Evolutionary conservation across 148 eudicot genomes (phyloP), one percentile per base, ranked within the genome.

Genomic region (Heliosperma pusillum): DNA sequence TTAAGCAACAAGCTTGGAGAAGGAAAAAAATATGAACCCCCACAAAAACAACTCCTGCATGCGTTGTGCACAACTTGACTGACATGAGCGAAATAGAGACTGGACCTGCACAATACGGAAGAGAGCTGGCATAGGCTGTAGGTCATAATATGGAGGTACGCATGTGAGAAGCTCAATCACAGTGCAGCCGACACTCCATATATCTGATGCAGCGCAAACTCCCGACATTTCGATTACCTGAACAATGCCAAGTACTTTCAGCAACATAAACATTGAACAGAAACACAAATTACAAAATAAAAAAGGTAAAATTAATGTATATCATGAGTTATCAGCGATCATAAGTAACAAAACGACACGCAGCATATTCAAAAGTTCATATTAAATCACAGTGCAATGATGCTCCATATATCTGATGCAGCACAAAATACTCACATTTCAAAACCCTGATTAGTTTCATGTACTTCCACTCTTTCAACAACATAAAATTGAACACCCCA

Each of bases 181-280:
- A 65, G 99, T 96, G 85, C 99, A 96, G 66, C 99, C 99, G 57
- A 96, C 99, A 88, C 99, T 96, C 99, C 99, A 96, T 67, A 96
- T 90, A 78, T 96, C 99, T 69, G 99, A 96, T 79, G 94, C 97
- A 73, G 99, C 97, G 87, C 97, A 96, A 83, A 96, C 99, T 73
- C 99, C 99, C 0, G 97, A 92, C 99, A 96, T 89, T 81, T 96
- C 97, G 82, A 96, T 96, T 33, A 96, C 99, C 99, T 96, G 87
- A 72, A 81, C 80, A 25, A 3, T 30, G 10, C 62, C 22, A 27
- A 15, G 45, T 33, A 65, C 69, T 33, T 65, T 65, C 69, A 65
- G 71, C 69, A 73, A 47, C 66, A 77, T 17, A 61, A 77, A 59
- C 36, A 33, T 29, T 20, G 36, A 74, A 42, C 59, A 16, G 20